Evolutionary conservation across 139 green algal species (phyloP), one percentile per base, ranked within the genome.

Genomic region (Chlamydomonas sp.): DNA sequence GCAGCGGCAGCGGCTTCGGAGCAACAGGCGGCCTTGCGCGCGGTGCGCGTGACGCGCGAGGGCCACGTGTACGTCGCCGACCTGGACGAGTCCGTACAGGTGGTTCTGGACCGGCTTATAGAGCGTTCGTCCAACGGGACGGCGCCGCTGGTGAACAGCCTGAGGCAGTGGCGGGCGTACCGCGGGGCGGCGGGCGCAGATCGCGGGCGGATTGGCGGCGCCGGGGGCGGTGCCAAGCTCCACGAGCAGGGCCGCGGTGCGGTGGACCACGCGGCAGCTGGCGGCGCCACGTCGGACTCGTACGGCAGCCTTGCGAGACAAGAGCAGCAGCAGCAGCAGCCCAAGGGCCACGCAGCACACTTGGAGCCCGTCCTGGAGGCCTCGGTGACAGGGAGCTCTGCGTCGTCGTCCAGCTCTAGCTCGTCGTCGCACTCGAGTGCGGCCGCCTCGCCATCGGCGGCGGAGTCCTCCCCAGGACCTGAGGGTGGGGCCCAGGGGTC

Each of bases 61-160:
- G 83, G 83, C 2, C 83, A 88, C 74, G 8, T 88, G n/a, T 88
- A 88, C 74, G 0, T 82, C 1, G 83, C 73, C 3, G 74, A 88
- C 62, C 62, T 81, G 73, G 74, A 88, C 5, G 83, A 81, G 57
- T 63, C 76, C 14, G 83, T 81, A 15, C 58, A 71, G 17, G 20
- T 10, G 63, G 57, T 88, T 2, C n/a, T 88, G 14, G 83, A 88
- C 15, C n/a, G 49, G 12, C 73, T 88, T 7, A 81, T 81, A 8
- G 1, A 64, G 16, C 5, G 7, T 14, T 14, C 63, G 18, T 4
- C 75, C 49, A 63, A 78, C 7, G 58, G 58, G 3, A 57, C 6
- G 20, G 63, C 79, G 10, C 61, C 72, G 60, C 63, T 88, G 16
- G 15, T 81, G 49, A 60, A 82, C 63, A 88, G 5, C 83, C 74